These are phyloP conservation scores for Penicillium tannophilum DNA, from an alignment of 495 filamentous ascomycete species.

Conservation along the genomic window DNA sequence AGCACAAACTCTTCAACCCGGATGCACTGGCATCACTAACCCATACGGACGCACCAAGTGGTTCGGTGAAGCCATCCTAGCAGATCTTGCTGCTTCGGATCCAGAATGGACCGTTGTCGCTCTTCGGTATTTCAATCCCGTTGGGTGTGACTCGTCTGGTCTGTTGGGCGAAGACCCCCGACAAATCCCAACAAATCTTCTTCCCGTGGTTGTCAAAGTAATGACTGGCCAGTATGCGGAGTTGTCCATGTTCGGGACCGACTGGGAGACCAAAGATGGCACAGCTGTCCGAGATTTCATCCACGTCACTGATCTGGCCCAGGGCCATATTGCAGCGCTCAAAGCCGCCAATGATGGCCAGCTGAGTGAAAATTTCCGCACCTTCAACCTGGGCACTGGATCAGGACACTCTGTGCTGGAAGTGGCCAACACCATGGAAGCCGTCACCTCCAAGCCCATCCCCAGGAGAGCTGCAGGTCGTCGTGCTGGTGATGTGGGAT, in stretches of 20 bases:
- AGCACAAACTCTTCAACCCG: constrained; percentile 37
- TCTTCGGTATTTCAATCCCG: constrained; percentile 69
- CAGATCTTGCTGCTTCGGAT: constrained; percentile 59
- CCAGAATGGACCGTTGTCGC: constrained; percentile 63
- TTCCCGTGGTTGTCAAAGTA: constrained; percentile 62
- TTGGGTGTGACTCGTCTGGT: constrained; percentile 65
- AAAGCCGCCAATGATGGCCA: constrained; percentile 39
- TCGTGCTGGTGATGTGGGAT: constrained; percentile 75
- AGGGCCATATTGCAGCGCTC: constrained; percentile 64
- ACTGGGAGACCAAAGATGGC: constrained; percentile 68
- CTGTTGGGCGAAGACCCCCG: constrained; percentile 67
- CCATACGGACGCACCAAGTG: constrained; percentile 69
- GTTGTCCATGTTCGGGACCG: constrained; percentile 62
- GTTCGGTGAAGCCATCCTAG: constrained; percentile 66
- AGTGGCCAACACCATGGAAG: constrained; percentile 51
- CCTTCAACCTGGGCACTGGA: constrained; percentile 57
- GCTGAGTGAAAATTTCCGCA: constrained; percentile 47
- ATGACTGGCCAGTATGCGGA: constrained; percentile 55
- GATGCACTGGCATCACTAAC: constrained; percentile 59
- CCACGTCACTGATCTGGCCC: constrained; percentile 66
- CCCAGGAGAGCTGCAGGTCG: constrained; percentile 68
- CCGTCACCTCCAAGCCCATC: constrained; percentile 41
- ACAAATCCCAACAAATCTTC: constrained; percentile 62
- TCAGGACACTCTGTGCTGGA: constrained; percentile 54
- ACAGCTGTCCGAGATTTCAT: constrained; percentile 60